Evolutionary conservation across 176 grass and related monocot genomes (phyloP), one percentile per base, ranked within the genome.

Genomic region (Cenchrus fungigraminus): DNA sequence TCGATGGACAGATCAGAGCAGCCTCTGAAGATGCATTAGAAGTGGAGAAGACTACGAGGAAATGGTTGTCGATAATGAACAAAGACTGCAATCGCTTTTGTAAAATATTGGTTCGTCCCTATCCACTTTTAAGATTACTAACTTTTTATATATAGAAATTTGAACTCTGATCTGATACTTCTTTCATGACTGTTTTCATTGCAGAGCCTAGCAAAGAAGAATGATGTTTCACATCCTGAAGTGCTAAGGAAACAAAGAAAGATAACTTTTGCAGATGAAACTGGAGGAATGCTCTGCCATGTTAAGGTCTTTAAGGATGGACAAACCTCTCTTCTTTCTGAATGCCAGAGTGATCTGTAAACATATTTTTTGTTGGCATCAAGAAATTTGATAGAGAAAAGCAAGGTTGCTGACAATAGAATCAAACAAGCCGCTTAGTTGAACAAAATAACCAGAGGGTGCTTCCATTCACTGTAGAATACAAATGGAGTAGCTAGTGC

Each of bases 61-160:
- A 79, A 85, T 98, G 93, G 93, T 54, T 98, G 43, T 54, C 71
- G 4, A 91, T 98, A 71, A 95, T 98, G 93, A 90, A 85, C 70
- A 98, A 95, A 88, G 96, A 95, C 82, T 98, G 96, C 87, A 95
- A 87, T 46, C 96, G 96, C 75, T 98, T 98, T 62, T 95, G 96
- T 87, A 98, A 98, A 95, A 95, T 98, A 94, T 76, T 98, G 96
- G 96, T 95, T 40, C 4, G 80, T 89, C 65, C 42, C 40, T 84
- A 64, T 82, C 61, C 61, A 42, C 52, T 89, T 82, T 17, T 80
- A 50, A 76, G 37, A 59, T 32, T 58, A 86, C 37, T 74, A 62
- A 53, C 1, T 69, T 31, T 66, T 76, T 19, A 14, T 49, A 57
- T 73, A 71, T n/a, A 74, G n/a, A 50, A 53, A 31, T 28, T 43